phyloP scores from a whole-genome alignment of 2,329 filamentous ascomycete genomes.

The Sarocladium strictum region DNA sequence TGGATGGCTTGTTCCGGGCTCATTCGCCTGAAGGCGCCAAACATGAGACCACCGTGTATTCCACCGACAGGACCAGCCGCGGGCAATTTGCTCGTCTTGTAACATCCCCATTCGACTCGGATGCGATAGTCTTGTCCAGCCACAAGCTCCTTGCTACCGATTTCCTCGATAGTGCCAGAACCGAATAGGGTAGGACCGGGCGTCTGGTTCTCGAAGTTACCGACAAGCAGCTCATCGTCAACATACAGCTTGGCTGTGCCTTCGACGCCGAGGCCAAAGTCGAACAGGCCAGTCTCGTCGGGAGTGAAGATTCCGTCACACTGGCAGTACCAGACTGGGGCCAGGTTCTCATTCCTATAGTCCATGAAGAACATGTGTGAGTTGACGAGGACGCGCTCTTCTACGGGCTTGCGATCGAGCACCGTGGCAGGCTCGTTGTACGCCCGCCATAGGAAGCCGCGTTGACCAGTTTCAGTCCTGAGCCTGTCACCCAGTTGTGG shows the following conservation, averaged over 20 bases:
- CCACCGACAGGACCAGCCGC: too few species aligned
- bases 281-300: slow-evolving; percentile 22
- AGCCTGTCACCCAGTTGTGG: slow-evolving; percentile 13
- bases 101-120: slow-evolving; percentile 13
- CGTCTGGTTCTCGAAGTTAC: slow-evolving; percentile 22
- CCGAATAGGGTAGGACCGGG: slow-evolving; percentile 30
- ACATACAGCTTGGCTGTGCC: slow-evolving; percentile 26
- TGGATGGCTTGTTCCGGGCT: slow-evolving; percentile 11
- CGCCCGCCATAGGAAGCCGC: slow-evolving; percentile 18
- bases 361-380: too few species aligned
- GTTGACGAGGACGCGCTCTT: too few species aligned
- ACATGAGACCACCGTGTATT: too few species aligned
- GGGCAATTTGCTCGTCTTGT: too few species aligned
- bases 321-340: too few species aligned
- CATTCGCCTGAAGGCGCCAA: slow-evolving; percentile 13
- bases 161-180: slow-evolving; percentile 25
- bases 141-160: slow-evolving; percentile 11
- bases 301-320: too few species aligned
- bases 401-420: slow-evolving; percentile 11
- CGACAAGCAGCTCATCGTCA: slow-evolving; percentile 25
- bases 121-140: slow-evolving; percentile 11
- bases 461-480: slow-evolving; percentile 13
- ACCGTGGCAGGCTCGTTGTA: slow-evolving; percentile 11
- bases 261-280: slow-evolving; percentile 26
- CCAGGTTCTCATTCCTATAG: too few species aligned